Evolutionary conservation across 106 monocot species (phyloP).

Genomic region (Dioscorea dumetorum): DNA sequence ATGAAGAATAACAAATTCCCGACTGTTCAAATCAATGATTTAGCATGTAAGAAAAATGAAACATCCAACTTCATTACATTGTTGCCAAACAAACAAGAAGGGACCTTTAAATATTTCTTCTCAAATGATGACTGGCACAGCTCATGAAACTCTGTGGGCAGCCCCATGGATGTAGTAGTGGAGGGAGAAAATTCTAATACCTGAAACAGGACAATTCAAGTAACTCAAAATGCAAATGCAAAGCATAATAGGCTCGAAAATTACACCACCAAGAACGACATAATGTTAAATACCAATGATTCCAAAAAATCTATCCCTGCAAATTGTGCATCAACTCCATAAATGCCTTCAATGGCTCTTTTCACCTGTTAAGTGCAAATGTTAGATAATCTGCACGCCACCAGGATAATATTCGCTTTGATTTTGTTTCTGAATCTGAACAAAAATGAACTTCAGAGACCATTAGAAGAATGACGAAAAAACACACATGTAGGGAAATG

Average conservation of each 20-base stretch:
- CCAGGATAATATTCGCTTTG: neutral
- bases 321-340: conserved; percentile 66
- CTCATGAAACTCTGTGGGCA: conserved; percentile 81
- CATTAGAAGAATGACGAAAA: no score
- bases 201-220: conserved; percentile 20
- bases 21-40: no score
- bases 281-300: conserved; percentile 53
- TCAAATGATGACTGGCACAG: conserved; percentile 67
- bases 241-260: neutral
- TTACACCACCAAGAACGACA: neutral
- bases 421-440: no score
- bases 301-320: conserved; percentile 72
- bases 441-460: no score
- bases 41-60: no score
- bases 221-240: conserved; percentile 1
- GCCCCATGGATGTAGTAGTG: conserved; percentile 76
- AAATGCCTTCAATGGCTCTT: conserved; percentile 55
- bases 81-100: neutral
- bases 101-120: conserved; percentile 79
- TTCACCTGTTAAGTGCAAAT: conserved; percentile 49
- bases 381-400: neutral
- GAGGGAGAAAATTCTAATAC: conserved; percentile 86
- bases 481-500: no score
- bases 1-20: no score
- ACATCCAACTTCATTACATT: no score